phyloP scores from a whole-genome alignment of 768 basidiomycete species.

The Boletus barrowsii region DNA sequence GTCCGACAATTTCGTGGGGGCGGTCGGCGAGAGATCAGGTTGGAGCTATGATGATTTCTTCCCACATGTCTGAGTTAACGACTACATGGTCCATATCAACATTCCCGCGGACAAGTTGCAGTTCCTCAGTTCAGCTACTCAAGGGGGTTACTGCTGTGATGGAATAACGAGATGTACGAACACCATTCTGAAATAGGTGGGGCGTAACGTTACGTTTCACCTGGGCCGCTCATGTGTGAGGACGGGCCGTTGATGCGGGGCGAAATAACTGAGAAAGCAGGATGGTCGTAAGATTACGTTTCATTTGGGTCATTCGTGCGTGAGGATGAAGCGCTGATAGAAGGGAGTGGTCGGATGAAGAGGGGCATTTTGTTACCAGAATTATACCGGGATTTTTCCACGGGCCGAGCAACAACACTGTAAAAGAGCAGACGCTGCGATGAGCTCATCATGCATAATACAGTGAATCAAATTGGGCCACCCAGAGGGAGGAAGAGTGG shows the following conservation, averaged over 20 bases:
- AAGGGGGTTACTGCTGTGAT: constrained; percentile 15
- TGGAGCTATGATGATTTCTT: constrained; percentile 6
- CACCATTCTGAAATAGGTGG: background rate
- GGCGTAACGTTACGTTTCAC: constrained; percentile 2
- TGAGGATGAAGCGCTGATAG: background rate
- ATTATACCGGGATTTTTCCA: constrained; percentile 52
- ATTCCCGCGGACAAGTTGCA: constrained; percentile 23
- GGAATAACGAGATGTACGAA: constrained; percentile 25
- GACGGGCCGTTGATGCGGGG: constrained; percentile 1
- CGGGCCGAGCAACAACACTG: constrained; percentile 55
- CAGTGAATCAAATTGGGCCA: constrained; percentile 5
- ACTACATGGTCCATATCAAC: constrained; percentile 9
- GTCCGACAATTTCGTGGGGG: constrained; percentile 1
- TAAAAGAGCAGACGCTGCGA: constrained; percentile 5
- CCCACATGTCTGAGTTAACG: constrained; percentile 25
- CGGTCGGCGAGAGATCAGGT: background rate
- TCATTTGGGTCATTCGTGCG: background rate
- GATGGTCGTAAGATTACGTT: background rate
- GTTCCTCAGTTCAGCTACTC: constrained; percentile 1
- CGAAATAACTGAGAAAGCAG: background rate
- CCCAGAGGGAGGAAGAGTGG: background rate
- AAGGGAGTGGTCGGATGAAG: constrained; percentile 37
- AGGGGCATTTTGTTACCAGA: constrained; percentile 63
- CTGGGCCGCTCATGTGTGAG: constrained; percentile 6
- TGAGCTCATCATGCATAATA: constrained; percentile 13